Base-by-base conservation (phyloP, 257 asterid genomes). In the Craterostigma plantagineum region DNA sequence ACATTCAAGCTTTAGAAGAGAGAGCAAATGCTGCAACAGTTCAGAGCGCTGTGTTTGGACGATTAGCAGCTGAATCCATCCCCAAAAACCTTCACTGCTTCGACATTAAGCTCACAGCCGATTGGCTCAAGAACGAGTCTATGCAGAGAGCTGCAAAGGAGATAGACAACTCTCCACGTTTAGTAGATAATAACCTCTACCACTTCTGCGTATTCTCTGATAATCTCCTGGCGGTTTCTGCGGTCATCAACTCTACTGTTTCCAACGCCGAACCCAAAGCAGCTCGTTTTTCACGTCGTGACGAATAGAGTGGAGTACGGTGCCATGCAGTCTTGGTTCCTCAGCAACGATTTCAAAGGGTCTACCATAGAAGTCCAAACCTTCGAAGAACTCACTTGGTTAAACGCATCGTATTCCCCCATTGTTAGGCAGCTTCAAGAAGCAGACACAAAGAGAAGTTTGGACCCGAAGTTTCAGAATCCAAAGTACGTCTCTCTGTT, bases 141-240 rank as follows among this genome's bases (percentile, higher is more conserved):
- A 1, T 57, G n/a, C 71, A 43, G 39, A 63, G 53, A 49, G 67
- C 53, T 45, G 83, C 80, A 23, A 66, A 63, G 33, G 70, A 69
- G 51, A 67, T 42, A 35, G 67, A 60, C 45, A 65, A 56, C 67
- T 79, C 78, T 9, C 84, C 80, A 3, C 80, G 78, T 8, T 44
- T 75, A 17, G 64, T 66, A 7, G 92, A 75, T 60, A 75, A 75
- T 47, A 79, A 75, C 48, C 61, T 79, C 34, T 67, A 72, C 73
- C 92, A 79, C 63, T 79, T 79, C 37, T 79, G 92, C 53, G 56
- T 76, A 61, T 76, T 75, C 67, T 79, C 92, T 6, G 92, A 79
- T 55, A 79, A 79, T 40, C 39, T 70, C 45, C 40, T 79, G 15
- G 90, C 81, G 3, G 83, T 72, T 41, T 65, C 90, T 2, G 83